Base-by-base conservation (phyloP, 2,329 filamentous ascomycete species). In the Macrophomina phaseolina region DNA sequence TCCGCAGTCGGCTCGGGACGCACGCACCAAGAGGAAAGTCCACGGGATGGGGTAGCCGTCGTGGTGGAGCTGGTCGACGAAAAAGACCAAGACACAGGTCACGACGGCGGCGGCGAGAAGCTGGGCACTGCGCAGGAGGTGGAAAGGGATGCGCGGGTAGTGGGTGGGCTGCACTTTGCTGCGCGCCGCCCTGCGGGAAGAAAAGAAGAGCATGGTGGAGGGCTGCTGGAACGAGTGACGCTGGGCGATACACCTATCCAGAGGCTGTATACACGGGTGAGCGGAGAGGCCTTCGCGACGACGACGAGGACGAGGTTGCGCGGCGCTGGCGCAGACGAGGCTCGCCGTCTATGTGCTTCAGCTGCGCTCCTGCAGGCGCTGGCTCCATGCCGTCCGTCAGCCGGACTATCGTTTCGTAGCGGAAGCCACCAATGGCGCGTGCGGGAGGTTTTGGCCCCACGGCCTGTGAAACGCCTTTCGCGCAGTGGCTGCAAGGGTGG, bases 1-100 rank as follows among this genome's bases (percentile, higher is more conserved):
- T 18, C 14, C 36, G 16, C 23, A 48, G 28, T 2, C 9, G 6
- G 3, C 23, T 23, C 42, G 30, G 16, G 16, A 16, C 28, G 8
- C 5, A 71, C 81, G 69, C 80, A 88, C 86, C 68, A 88, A 76
- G 18, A 88, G 79, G 72, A 89, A 89, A 2, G 86, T 86, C 83
- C 85, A 88, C 0, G 87, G 87, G 3, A 86, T 77, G 53, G 79
- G 80, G 75, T 82, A 86, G 58, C 82, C 75, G 68, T 85, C 84
- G 52, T 80, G 77, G 23, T 80, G 80, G 28, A 89, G 80, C 69
- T 87, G 83, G 69, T 79, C 83, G 69, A 85, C 81, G 75, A 89
- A 89, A 69, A 83, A 85, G 67, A 78, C 78, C 75, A 88, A 82
- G 61, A 89, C 85, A 36, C 77, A 79, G 4, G 81, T 81, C 65